Base-by-base conservation (phyloP, 2,329 filamentous ascomycete species). In the Huntiella decipiens region DNA sequence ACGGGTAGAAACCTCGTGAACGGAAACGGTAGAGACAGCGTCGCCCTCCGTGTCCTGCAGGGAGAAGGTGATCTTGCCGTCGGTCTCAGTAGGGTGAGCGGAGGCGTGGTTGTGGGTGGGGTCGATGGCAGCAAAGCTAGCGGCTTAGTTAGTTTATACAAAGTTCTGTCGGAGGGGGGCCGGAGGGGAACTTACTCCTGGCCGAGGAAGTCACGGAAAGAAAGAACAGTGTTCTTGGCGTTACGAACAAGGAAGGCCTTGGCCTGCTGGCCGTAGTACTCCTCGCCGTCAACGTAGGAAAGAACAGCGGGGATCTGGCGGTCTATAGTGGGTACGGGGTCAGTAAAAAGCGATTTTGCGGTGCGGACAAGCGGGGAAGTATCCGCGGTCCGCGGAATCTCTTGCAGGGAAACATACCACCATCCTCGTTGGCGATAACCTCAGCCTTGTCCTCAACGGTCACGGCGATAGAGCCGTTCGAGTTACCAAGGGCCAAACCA, bases 381-480 rank as follows among this genome's bases (percentile, higher is more conserved):
- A 28, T 28, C 16, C 5, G 7, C 35, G 10, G 13, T 38, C 35
- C 13, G 22, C 8, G 17, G 6, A 12, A 12, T 15, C 41, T 8
- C 31, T 1, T n/a, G 32, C 6, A 7, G 22, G 22, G 7, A 13
- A 39, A 65, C 76, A 58, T 61, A 86, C 84, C 84, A 71, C 91
- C 91, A 60, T 96, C 91, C 68, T 96, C 91, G 66, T 98, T 96
- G 59, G 91, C 91, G 66, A 98, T 96, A 53, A 98, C 88, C 62
- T 95, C 85, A 53, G 86, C 80, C 70, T 92, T 93, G 64, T 92
- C 88, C 58, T 96, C 88, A 51, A 79, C 74, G 40, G 87, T 93
- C 61, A 79, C 86, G 56, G 88, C 88, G 66, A 98, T 95, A 51
- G 86, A 95, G 68, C 85, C 92, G 77, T 94, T 93, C 51, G 86